Conservation (phyloP, 495 filamentous ascomycete genomes). For the Haplographium delicatum region DNA sequence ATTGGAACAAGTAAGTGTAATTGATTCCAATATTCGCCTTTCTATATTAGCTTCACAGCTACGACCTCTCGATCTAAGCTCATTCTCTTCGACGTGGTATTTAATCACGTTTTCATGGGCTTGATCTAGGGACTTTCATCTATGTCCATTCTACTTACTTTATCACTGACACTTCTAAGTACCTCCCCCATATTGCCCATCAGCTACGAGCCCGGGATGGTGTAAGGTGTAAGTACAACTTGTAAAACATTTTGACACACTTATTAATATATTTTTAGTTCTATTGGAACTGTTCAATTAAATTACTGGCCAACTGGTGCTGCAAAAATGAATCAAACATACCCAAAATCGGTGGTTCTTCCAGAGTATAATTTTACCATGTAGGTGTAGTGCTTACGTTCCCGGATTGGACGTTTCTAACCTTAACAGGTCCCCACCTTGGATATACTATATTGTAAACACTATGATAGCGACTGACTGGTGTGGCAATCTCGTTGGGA, state of each 20-base stretch:
- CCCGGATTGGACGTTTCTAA: neutral
- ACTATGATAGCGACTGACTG: slow-evolving; percentile 1
- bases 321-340: neutral
- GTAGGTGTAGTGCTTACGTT: neutral
- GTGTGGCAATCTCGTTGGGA: neutral
- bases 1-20: no score
- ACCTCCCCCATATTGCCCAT: neutral
- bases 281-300: slow-evolving; percentile 5
- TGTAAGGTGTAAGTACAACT: slow-evolving; percentile 1
- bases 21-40: no score
- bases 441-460: slow-evolving; percentile 3
- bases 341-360: neutral
- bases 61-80: neutral
- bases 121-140: neutral
- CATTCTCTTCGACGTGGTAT: neutral
- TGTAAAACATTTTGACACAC: neutral
- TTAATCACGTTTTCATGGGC: neutral
- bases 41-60: no score
- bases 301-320: slow-evolving; percentile 3
- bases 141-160: neutral
- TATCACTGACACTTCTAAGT: neutral
- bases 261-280: neutral
- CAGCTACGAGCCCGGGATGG: neutral
- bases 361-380: neutral
- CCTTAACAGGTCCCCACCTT: slow-evolving; percentile 1